These are phyloP conservation scores for Puya raimondii DNA, from an alignment of 176 grass and related monocot genomes.

Conservation along the genomic window DNA sequence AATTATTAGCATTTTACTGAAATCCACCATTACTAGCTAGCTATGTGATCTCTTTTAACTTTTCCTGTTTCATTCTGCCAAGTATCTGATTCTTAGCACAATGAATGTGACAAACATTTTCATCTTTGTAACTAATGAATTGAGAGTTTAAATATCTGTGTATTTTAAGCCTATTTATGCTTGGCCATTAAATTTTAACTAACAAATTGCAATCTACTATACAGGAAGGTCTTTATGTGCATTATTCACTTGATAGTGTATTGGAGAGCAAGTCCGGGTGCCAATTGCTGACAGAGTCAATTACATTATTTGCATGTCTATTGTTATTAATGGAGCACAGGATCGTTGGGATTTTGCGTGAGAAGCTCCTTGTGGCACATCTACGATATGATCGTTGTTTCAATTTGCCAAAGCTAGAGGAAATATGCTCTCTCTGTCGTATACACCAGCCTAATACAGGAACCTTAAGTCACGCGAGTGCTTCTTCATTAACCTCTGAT, in stretches of 20 bases:
- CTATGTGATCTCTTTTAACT: neutral
- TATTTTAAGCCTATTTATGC: neutral
- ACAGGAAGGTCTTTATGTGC: slow-evolving; percentile 54
- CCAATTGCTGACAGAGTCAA: slow-evolving; percentile 51
- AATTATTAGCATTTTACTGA: too few relatives aligned
- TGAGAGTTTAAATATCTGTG: neutral
- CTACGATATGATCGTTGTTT: slow-evolving; percentile 37
- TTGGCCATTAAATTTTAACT: neutral
- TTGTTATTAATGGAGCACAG: slow-evolving; percentile 51
- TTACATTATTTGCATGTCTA: slow-evolving; percentile 50
- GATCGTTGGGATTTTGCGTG: slow-evolving; percentile 39
- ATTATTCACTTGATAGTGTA: slow-evolving; percentile 58
- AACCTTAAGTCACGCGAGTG: slow-evolving; percentile 1
- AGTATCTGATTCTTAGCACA: neutral
- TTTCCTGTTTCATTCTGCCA: neutral
- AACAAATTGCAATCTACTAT: slow-evolving; percentile 7
- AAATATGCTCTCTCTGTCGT: slow-evolving; percentile 45
- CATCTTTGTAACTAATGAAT: neutral
- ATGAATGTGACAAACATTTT: neutral
- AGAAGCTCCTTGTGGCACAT: slow-evolving; percentile 58
- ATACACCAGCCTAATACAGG: slow-evolving; percentile 13
- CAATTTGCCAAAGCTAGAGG: slow-evolving; percentile 40
- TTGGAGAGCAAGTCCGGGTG: slow-evolving; percentile 32
- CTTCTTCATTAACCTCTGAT: slow-evolving; percentile 5
- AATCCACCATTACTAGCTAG: too few relatives aligned